These are phyloP conservation scores for Komagataea norvegica DNA, from an alignment of 1,139 yeast genomes.

Conservation along the genomic window DNA sequence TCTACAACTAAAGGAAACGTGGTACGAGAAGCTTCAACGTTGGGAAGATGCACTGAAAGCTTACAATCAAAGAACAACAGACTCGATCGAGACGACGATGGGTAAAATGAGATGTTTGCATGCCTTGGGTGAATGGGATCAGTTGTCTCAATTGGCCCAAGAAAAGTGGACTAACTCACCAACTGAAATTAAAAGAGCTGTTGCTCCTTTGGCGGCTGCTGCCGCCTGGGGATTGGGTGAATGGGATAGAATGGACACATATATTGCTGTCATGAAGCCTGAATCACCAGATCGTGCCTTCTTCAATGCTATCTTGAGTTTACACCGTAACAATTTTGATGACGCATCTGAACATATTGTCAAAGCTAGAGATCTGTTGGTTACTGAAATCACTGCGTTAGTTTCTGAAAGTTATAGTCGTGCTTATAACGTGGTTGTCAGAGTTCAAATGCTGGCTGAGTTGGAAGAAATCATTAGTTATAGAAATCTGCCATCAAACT, in stretches of 20 bases:
- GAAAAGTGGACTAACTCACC: constrained; percentile 78
- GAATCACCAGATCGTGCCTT: constrained; percentile 95
- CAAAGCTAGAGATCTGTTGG: constrained; percentile 81
- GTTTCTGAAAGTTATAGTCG: constrained; percentile 95
- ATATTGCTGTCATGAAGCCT: constrained; percentile 81
- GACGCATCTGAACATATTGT: constrained; percentile 77
- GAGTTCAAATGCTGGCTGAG: constrained; percentile 96
- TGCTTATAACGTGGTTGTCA: constrained; percentile 93
- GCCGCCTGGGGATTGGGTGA: constrained; percentile 99
- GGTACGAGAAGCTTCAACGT: constrained; percentile 94
- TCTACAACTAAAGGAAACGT: constrained; percentile 87
- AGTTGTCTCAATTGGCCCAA: constrained; percentile 77
- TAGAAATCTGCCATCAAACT: constrained; percentile 76
- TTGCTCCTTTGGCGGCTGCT: constrained; percentile 97
- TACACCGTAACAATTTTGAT: constrained; percentile 82
- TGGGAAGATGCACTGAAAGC: constrained; percentile 98
- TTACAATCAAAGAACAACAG: constrained; percentile 66
- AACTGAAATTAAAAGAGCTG: constrained; percentile 71
- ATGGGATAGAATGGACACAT: constrained; percentile 95
- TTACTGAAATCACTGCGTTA: constrained; percentile 90
- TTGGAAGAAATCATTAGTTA: constrained; percentile 90
- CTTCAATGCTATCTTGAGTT: constrained; percentile 80
- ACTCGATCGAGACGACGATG: constrained; percentile 71
- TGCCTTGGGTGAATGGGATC: constrained; percentile 98
- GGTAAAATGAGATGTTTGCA: constrained; percentile 98